phyloP scores from a whole-genome alignment of 108 stramenopile species.

The Epithemia pelagica region DNA sequence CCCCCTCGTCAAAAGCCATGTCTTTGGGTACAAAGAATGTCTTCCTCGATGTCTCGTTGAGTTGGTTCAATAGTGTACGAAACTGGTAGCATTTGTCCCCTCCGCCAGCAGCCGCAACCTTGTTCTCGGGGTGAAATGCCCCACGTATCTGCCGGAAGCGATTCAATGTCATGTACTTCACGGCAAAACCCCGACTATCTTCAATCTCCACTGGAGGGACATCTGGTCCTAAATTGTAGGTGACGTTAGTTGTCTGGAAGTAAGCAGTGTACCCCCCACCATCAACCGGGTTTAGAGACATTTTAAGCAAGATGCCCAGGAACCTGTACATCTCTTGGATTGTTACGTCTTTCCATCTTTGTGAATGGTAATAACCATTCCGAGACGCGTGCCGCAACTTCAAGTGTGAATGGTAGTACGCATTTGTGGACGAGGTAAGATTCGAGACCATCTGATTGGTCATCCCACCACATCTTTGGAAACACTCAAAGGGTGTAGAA shows the following conservation, averaged over 20 bases:
- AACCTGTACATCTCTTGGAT: not conserved
- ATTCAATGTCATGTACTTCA: not conserved
- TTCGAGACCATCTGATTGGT: not conserved
- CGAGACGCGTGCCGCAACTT: not conserved
- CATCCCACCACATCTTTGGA: not conserved
- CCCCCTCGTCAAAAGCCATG: conserved; percentile 16
- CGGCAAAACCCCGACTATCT: not conserved
- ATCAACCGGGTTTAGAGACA: conserved; percentile 4
- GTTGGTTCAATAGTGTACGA: not conserved
- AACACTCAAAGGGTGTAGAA: not conserved
- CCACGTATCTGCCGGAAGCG: conserved; percentile 6
- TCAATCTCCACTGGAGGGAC: not conserved
- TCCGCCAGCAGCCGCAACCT: not conserved
- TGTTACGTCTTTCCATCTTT: not conserved
- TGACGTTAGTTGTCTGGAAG: conserved; percentile 2
- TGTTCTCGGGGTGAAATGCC: conserved; percentile 8
- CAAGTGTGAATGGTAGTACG: not conserved
- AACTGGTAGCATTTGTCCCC: not conserved
- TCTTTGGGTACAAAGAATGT: conserved; percentile 3
- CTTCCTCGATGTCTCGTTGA: conserved; percentile 4
- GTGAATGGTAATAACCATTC: not conserved
- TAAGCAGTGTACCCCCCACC: conserved; percentile 9
- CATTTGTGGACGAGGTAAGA: not conserved
- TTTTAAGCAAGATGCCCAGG: conserved; percentile 7
- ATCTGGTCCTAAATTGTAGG: not conserved